phyloP scores from a whole-genome alignment of 345 rosid genomes.

The Garcia nutans region DNA sequence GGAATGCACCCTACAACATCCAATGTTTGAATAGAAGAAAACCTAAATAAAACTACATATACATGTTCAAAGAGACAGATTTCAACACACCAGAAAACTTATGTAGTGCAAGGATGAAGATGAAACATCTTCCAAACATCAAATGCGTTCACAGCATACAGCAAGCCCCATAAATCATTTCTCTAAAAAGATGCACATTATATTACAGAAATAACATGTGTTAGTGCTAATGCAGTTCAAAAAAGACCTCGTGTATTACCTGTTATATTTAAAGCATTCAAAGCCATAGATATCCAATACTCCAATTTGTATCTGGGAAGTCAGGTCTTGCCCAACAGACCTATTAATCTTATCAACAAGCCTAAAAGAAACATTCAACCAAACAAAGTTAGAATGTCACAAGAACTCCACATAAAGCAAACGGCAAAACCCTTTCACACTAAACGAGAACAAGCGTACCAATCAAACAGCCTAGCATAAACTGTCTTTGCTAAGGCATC shows the following conservation, averaged over 20 bases:
- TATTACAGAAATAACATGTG: not conserved
- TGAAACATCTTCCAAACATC: not conserved
- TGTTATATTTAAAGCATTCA: slow-evolving; percentile 87
- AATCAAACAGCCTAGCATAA: slow-evolving; percentile 90
- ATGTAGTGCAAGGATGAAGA: not conserved
- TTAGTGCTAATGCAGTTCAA: not conserved
- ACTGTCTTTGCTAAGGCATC: slow-evolving; percentile 96
- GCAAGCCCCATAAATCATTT: slow-evolving; percentile 13
- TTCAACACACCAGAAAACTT: not conserved
- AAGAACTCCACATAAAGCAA: not conserved
- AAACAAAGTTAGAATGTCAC: slow-evolving; percentile 12
- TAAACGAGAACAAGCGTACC: slow-evolving; percentile 47
- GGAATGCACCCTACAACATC: not conserved
- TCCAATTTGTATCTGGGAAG: slow-evolving; percentile 75
- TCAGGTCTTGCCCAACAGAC: slow-evolving; percentile 88
- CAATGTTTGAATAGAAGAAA: not conserved
- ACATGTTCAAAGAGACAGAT: not conserved
- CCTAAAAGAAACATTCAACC: slow-evolving; percentile 45
- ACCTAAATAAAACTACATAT: not conserved
- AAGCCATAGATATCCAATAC: slow-evolving; percentile 98
- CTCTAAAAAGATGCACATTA: not conserved
- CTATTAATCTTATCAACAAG: slow-evolving; percentile 88
- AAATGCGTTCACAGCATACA: not conserved
- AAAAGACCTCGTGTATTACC: slow-evolving; percentile 38
- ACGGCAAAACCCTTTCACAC: slow-evolving; percentile 8